Evolutionary conservation across 768 basidiomycete species (phyloP).

Genomic region (Leccinum rimulosum): DNA sequence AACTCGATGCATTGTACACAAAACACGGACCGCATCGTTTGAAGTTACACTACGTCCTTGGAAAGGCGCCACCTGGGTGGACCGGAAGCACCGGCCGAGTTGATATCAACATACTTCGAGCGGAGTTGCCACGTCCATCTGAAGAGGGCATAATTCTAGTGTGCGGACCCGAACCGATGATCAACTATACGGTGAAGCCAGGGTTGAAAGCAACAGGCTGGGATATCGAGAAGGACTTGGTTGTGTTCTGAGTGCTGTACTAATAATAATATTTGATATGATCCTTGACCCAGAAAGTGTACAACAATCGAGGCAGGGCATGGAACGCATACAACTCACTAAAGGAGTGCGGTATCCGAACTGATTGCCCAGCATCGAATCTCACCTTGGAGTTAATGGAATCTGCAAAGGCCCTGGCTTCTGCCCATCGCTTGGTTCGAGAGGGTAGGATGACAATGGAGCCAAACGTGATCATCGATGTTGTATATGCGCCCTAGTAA

Average conservation of each 20-base stretch:
- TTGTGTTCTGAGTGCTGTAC: constrained; percentile 33
- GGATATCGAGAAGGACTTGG: constrained; percentile 33
- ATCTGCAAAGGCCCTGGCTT: constrained; percentile 95
- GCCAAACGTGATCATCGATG: constrained; percentile 82
- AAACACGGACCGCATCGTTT: constrained; percentile 32
- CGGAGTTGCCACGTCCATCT: constrained; percentile 40
- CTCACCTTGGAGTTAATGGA: constrained; percentile 86
- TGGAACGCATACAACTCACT: too few species aligned
- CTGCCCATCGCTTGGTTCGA: constrained; percentile 97
- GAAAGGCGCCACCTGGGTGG: constrained; percentile 36
- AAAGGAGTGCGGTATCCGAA: neutral
- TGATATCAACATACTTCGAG: constrained; percentile 34
- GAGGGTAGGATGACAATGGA: constrained; percentile 85
- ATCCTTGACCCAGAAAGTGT: neutral
- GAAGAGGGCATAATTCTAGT: constrained; percentile 42
- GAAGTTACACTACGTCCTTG: constrained; percentile 45
- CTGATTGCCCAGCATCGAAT: neutral
- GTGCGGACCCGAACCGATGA: constrained; percentile 50
- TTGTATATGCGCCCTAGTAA: constrained; percentile 64
- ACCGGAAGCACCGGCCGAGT: constrained; percentile 41
- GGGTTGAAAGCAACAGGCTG: constrained; percentile 35
- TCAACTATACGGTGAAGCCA: constrained; percentile 30
- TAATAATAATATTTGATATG: neutral
- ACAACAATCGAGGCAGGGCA: neutral
- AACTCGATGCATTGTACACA: constrained; percentile 41